Percentiles rank a stretch among this genome's conserved stretches.
These are phyloP conservation scores for Phalaenopsis hybrid DNA, from an alignment of 116 monocot species.

Conservation along the genomic window DNA sequence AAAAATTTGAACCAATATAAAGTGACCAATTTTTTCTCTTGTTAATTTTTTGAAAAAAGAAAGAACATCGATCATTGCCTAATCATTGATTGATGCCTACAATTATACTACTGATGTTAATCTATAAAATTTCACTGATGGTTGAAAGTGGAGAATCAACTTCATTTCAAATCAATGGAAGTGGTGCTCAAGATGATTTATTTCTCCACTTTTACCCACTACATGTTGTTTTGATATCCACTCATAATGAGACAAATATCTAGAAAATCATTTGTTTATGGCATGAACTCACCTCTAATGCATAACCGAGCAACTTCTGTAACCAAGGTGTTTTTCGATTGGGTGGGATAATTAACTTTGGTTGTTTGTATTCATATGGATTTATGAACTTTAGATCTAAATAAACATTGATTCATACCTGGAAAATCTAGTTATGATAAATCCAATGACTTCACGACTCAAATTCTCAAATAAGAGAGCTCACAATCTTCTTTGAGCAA, in stretches of 20 bases:
- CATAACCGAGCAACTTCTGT: not conserved
- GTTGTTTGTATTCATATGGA: not conserved
- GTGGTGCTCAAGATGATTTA: not conserved
- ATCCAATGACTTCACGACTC: not conserved
- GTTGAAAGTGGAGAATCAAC: not conserved
- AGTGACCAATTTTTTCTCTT: not conserved
- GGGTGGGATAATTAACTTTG: not conserved
- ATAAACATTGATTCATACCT: not conserved
- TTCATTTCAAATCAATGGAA: not conserved
- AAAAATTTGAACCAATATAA: not conserved
- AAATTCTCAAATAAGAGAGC: not conserved
- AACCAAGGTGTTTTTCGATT: not conserved
- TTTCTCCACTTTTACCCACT: not conserved
- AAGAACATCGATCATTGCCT: not conserved
- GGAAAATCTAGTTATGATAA: not conserved
- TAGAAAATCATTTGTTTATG: not conserved
- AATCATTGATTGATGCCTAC: not conserved
- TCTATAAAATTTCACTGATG: not conserved
- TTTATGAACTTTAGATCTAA: not conserved
- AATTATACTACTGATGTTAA: not conserved
- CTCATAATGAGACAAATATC: not conserved
- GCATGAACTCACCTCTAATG: not conserved
- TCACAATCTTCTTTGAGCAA: not conserved
- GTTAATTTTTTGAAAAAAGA: not conserved
- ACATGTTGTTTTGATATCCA: not conserved